Percentiles rank a stretch among this genome's conserved stretches.
phyloP scores from a whole-genome alignment of 495 filamentous ascomycete genomes.

The Penicillium egyptiacum region DNA sequence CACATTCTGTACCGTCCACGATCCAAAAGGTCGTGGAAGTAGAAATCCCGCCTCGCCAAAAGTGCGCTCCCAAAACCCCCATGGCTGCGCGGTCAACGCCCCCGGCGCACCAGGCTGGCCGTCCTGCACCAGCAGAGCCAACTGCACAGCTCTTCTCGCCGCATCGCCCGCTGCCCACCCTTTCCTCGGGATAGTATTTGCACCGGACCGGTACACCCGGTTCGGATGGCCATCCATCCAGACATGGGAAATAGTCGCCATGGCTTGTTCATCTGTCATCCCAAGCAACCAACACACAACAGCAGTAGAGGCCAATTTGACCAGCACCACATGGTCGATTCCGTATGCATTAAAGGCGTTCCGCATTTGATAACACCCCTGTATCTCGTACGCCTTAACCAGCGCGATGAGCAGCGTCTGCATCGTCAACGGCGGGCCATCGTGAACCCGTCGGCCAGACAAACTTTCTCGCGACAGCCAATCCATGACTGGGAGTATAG shows the following conservation, averaged over 20 bases:
- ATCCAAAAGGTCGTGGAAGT: slow-evolving; percentile 32
- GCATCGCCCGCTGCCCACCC: slow-evolving; percentile 52
- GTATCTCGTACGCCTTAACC: slow-evolving; percentile 52
- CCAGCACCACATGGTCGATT: slow-evolving; percentile 48
- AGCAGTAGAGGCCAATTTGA: slow-evolving; percentile 45
- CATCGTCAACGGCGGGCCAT: slow-evolving; percentile 30
- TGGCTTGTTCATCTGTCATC: slow-evolving; percentile 30
- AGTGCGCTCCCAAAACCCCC: slow-evolving; percentile 41
- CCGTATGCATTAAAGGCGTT: slow-evolving; percentile 45
- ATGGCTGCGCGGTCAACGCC: slow-evolving; percentile 33
- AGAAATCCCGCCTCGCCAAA: slow-evolving; percentile 28
- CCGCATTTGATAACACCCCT: slow-evolving; percentile 40
- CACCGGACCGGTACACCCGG: slow-evolving; percentile 33
- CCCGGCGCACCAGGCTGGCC: slow-evolving; percentile 40
- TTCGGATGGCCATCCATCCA: slow-evolving; percentile 43
- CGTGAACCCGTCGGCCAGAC: slow-evolving; percentile 8
- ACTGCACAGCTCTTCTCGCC: slow-evolving; percentile 44
- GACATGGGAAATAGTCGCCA: slow-evolving; percentile 39
- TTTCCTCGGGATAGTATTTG: slow-evolving; percentile 44
- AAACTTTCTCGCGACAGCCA: slow-evolving; percentile 30
- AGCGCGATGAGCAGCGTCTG: slow-evolving; percentile 35
- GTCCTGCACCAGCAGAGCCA: slow-evolving; percentile 30
- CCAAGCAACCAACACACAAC: slow-evolving; percentile 41
- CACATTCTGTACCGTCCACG: slow-evolving; percentile 37
- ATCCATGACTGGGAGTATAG: slow-evolving; percentile 43